Evolutionary conservation across 164 flowering plant genomes (phyloP).

Genomic region (Taxillus chinensis): DNA sequence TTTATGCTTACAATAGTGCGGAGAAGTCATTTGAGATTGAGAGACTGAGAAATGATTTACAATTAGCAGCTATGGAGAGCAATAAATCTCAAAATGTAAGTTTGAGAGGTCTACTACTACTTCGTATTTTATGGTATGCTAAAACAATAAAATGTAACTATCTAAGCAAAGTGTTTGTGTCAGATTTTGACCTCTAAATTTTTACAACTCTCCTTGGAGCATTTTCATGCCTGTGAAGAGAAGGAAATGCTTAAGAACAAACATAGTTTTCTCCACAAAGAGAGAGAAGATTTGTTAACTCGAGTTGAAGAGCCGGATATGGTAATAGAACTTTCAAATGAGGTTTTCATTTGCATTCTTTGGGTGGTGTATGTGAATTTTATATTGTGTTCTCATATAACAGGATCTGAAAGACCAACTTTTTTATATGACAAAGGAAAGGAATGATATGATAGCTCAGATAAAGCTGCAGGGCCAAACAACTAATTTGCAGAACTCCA

Average conservation of each 20-base stretch:
- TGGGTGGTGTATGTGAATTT: background rate
- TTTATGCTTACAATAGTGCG: constrained; percentile 24
- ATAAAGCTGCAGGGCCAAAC: constrained; percentile 13
- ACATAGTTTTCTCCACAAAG: constrained; percentile 20
- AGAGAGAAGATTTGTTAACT: constrained; percentile 20
- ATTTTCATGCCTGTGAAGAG: constrained; percentile 17
- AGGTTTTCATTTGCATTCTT: constrained; percentile 19
- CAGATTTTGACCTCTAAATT: constrained; percentile 22
- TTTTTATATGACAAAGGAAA: constrained; percentile 19
- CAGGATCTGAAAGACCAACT: constrained; percentile 25
- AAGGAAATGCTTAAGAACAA: constrained; percentile 27
- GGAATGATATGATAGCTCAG: constrained; percentile 21
- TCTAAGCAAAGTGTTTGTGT: background rate
- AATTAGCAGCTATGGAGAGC: constrained; percentile 18
- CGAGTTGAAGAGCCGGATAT: constrained; percentile 14
- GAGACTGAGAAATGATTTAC: constrained; percentile 22
- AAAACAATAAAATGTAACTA: too few relatives aligned
- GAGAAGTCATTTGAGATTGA: constrained; percentile 47
- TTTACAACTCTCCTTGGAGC: constrained; percentile 18
- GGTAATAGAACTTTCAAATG: constrained; percentile 9
- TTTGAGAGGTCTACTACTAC: constrained; percentile 1
- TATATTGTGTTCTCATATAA: background rate
- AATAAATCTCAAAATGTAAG: constrained; percentile 33
- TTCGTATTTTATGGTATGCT: background rate
- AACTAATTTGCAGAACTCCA: constrained; percentile 15